Evolutionary conservation across 345 rosid species (phyloP).

Genomic region (Rhizophora apiculata): DNA sequence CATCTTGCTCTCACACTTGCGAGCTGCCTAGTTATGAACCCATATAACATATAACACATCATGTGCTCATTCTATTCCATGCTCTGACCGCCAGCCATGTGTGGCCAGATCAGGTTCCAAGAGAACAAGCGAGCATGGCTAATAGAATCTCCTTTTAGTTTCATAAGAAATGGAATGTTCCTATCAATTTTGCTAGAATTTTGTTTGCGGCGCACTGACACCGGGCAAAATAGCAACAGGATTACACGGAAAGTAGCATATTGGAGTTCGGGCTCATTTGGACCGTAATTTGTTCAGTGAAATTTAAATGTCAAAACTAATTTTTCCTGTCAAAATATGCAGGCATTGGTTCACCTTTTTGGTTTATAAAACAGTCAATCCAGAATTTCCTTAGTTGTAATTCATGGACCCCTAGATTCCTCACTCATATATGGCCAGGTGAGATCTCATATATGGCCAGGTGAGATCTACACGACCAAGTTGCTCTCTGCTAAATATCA

Average conservation of each 20-base stretch:
- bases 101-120: neutral
- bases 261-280: neutral
- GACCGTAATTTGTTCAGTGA: neutral
- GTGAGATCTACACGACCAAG: neutral
- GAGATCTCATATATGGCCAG: neutral
- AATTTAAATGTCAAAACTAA: too few relatives aligned
- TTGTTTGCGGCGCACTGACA: constrained; percentile 63
- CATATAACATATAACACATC: neutral
- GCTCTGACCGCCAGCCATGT: constrained; percentile 1
- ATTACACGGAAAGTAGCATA: neutral
- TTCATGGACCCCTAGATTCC: too few relatives aligned
- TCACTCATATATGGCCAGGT: neutral
- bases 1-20: constrained; percentile 6
- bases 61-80: neutral
- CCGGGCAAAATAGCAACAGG: constrained; percentile 17
- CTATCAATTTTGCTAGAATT: constrained; percentile 19
- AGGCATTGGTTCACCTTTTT: too few relatives aligned
- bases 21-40: constrained; percentile 1
- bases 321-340: too few relatives aligned
- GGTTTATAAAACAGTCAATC: too few relatives aligned
- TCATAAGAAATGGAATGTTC: constrained; percentile 27
- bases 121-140: constrained; percentile 6
- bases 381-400: too few relatives aligned
- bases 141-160: neutral
- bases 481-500: neutral